A percentile compares a stretch with the other conserved stretches of the same genome.
Conservation (phyloP, 106 monocot species). For the Acorus gramineus region DNA sequence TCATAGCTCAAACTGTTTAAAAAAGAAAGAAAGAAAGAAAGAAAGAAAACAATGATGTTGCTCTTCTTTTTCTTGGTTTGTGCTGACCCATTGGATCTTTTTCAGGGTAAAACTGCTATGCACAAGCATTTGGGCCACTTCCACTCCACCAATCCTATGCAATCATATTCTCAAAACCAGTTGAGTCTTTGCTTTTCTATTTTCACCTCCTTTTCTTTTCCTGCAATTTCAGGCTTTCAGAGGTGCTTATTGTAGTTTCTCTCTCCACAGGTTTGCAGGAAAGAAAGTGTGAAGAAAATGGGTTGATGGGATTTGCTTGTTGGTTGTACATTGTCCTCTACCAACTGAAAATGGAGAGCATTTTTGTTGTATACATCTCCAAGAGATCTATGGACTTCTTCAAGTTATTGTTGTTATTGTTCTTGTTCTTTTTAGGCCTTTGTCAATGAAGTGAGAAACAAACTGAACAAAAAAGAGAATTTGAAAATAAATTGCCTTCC, state of each 20-base stretch:
- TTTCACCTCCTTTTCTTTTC: not conserved
- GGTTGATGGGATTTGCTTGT: slow-evolving; percentile 9
- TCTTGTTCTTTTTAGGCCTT: not conserved
- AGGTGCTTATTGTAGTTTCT: not conserved
- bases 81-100: not conserved
- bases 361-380: slow-evolving; percentile 20
- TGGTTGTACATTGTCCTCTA: not conserved
- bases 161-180: slow-evolving; percentile 19
- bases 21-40: too few relatives aligned
- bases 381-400: slow-evolving; percentile 2
- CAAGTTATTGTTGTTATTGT: not conserved
- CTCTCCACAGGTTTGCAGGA: slow-evolving; percentile 20
- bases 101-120: slow-evolving; percentile 19
- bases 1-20: too few relatives aligned
- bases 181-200: slow-evolving; percentile 10
- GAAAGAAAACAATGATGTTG: too few relatives aligned
- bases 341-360: slow-evolving; percentile 8
- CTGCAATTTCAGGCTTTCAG: slow-evolving; percentile 1
- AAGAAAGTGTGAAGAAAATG: slow-evolving; percentile 20
- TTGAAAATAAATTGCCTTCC: not conserved
- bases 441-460: slow-evolving; percentile 38
- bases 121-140: slow-evolving; percentile 18
- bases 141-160: slow-evolving; percentile 1
- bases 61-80: not conserved
- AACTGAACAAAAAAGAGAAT: slow-evolving; percentile 12